phyloP scores from a whole-genome alignment of 208 protist genomes.

The Leishmania braziliensis region DNA sequence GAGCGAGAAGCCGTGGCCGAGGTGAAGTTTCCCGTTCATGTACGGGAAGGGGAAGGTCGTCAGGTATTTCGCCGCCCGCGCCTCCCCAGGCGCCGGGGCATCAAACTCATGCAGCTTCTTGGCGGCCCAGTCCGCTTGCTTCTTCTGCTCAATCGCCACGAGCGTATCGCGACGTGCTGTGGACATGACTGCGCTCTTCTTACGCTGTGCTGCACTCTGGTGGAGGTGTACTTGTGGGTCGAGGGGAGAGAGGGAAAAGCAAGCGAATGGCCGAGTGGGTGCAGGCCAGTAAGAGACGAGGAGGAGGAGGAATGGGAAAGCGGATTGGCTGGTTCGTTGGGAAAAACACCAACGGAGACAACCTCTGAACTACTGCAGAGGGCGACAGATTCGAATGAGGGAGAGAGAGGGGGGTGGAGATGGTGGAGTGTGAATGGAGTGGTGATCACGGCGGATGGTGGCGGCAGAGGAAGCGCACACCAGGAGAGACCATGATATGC shows the following conservation, averaged over 20 bases:
- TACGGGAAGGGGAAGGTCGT: conserved; percentile 99
- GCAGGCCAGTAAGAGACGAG: neutral
- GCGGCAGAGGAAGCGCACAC: neutral
- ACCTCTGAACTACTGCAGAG: neutral
- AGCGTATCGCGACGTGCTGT: conserved; percentile 79
- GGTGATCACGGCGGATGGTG: neutral
- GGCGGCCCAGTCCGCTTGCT: conserved; percentile 64
- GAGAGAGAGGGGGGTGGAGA: neutral
- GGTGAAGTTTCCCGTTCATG: conserved; percentile 99
- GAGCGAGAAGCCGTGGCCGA: conserved; percentile 99
- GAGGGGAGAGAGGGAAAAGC: too few species aligned
- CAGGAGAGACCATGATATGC: neutral
- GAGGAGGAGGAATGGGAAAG: neutral
- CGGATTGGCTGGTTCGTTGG: neutral
- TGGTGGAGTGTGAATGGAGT: neutral
- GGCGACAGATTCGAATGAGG: neutral
- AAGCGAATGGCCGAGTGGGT: neutral
- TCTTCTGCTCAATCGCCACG: conserved; percentile 66
- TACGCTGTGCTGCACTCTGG: neutral
- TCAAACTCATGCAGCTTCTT: conserved; percentile 72
- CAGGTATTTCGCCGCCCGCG: conserved; percentile 94
- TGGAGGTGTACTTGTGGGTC: neutral
- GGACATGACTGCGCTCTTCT: conserved; percentile 52
- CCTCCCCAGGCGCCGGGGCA: conserved; percentile 54
- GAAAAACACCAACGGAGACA: neutral